Evolutionary conservation across 163 green algal genomes (phyloP), one percentile per base, ranked within the genome.

Genomic region (Volvox carteri): DNA sequence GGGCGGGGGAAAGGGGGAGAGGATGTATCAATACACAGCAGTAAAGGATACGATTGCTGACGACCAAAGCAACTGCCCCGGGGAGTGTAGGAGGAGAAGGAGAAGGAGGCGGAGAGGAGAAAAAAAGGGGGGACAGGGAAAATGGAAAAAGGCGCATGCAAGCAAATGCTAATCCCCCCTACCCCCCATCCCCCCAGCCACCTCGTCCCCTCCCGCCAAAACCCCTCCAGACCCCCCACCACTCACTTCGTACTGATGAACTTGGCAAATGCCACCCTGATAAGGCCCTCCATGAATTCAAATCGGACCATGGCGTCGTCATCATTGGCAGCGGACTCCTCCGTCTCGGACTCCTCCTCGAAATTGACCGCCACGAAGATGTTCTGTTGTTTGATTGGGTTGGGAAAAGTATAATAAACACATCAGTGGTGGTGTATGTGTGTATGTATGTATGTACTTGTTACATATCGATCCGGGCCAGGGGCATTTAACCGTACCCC

Each of bases 221-320:
- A 56, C 68, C 23, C 35, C 28, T 42, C 70, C 50, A 30, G 16
- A 54, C 25, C 60, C 35, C 16, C 50, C 73, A 7, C n/a, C 5
- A 4, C 60, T 87, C 23, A 87, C 77, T 90, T 92, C 25, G 44
- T 86, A 8, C 21, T 44, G 60, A 95, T 94, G 91, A 86, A 95
- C 84, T 94, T 94, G 1, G 41, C 87, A 28, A 93, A 92, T 3
- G 92, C 90, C 35, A 70, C 72, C 60, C 93, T 87, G 50, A 94
- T 85, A 4, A 95, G 58, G 54, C 93, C 91, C 62, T 95, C 93
- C 60, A 92, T 79, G 68, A 94, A 93, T 85, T 95, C 93, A 80
- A 95, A 95, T 41, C 91, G 80, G 62, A 95, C 86, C 86, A 95
- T 93, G 33, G 90, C 93, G 75, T 95, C 90, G 42, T 95, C 93